Conservation (phyloP, 257 asterid genomes). For the Coffea canephora region DNA sequence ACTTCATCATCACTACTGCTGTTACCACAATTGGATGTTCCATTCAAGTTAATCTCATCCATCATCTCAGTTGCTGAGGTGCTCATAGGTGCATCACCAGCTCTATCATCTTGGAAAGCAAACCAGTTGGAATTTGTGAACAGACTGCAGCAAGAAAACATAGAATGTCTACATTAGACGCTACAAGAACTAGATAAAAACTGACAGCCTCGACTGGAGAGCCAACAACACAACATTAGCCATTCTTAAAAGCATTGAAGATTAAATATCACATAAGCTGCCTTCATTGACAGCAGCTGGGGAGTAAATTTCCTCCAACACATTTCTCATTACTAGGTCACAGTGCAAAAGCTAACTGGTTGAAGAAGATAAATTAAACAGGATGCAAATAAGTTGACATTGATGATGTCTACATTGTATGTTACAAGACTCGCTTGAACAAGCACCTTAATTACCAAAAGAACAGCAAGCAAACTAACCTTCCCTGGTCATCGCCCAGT, state of each 20-base stretch:
- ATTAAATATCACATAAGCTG: not conserved
- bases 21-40: constrained; percentile 54
- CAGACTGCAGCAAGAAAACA: constrained; percentile 53
- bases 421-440: not conserved
- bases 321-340: not conserved
- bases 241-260: not conserved
- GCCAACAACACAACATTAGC: not conserved
- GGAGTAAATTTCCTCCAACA: not conserved
- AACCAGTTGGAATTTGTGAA: constrained; percentile 99
- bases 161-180: not conserved
- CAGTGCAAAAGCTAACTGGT: not conserved
- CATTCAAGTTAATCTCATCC: constrained; percentile 58
- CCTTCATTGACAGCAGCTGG: not conserved
- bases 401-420: not conserved
- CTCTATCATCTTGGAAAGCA: constrained; percentile 85
- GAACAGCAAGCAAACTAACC: constrained; percentile 48
- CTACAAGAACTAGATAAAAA: not conserved
- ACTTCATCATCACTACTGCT: constrained; percentile 84
- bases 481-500: constrained; percentile 94
- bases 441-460: not conserved
- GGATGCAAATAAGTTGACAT: not conserved
- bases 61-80: constrained; percentile 57
- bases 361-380: not conserved
- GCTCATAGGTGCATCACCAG: constrained; percentile 45
- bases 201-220: not conserved